Evolutionary conservation across 768 basidiomycete genomes (phyloP).

Genomic region (Grammothele lineata): DNA sequence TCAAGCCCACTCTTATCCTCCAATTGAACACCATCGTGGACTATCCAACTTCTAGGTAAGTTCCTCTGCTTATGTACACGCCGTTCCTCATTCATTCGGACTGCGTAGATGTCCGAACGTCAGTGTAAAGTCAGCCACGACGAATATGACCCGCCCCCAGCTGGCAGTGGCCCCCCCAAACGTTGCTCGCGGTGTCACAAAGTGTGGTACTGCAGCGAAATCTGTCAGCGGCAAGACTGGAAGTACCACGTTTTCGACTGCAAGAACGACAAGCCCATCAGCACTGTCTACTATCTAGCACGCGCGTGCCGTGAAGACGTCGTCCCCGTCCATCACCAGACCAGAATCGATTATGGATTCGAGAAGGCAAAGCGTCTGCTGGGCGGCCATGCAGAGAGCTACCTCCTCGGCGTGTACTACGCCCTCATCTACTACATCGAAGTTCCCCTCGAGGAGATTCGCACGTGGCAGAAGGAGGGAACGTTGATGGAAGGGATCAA

Average conservation of each 20-base stretch:
- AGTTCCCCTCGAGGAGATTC: conserved; percentile 16
- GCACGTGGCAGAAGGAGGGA: no score
- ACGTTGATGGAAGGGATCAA: no score
- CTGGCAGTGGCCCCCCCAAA: no score
- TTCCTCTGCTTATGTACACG: no score
- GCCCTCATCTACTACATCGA: conserved; percentile 22
- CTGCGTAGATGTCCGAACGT: no score
- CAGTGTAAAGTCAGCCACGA: no score
- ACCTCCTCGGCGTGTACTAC: conserved; percentile 21
- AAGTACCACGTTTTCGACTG: conserved; percentile 31
- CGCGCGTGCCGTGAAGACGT: conserved; percentile 14
- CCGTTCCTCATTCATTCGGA: no score
- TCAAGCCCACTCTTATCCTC: no score
- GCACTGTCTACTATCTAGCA: conserved; percentile 30
- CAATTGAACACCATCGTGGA: no score
- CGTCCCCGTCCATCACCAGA: conserved; percentile 30
- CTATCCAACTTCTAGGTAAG: no score
- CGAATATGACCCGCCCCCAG: no score
- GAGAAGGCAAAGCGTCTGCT: conserved; percentile 25
- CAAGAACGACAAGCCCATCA: conserved; percentile 22
- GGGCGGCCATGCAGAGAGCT: conserved; percentile 5
- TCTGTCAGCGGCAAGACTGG: conserved; percentile 31
- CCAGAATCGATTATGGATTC: conserved; percentile 35
- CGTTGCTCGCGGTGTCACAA: conserved; percentile 2
- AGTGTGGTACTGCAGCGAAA: conserved; percentile 31